Base-by-base conservation (phyloP, 2,329 filamentous ascomycete species). In the Botrytis fragariae region DNA sequence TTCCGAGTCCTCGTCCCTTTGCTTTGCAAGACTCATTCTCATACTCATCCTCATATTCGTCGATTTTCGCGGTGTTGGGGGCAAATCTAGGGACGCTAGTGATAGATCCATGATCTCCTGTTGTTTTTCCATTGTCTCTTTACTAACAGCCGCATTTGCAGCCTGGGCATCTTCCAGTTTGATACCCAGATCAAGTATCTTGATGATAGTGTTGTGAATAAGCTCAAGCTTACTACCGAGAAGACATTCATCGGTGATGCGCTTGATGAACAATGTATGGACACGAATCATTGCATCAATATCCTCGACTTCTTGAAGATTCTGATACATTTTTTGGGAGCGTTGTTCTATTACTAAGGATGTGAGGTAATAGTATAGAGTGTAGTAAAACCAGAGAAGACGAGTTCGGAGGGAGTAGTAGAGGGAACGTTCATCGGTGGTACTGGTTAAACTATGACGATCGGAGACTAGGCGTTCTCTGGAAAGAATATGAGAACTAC, bases 281-380 rank as follows among this genome's bases (percentile, higher is more conserved):
- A 90, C 86, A 1, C 83, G 82, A 39, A 94, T 90, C 93, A 98
- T 97, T 39, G 87, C 87, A 79, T 98, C 94, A 16, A 98, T 89
- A 77, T 95, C 93, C 39, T 87, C 85, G 0, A 93, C 89, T 9
- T 84, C 83, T 22, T 83, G 82, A 69, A 98, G 86, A 0, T 86
- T 84, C 3, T 82, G 80, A 9, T 84, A 83, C 84, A 98, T 87
- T 44, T 85, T 84, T 3, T 82, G 79, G 2, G 86, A 88, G 35
- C 89, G 86, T 0, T 90, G 88, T 0, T 86, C 87, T 0, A 97
- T 85, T 1, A 95, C 92, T 2, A 94, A 86, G 25, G 90, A 91
- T 5, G 90, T 91, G 7, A 97, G 83, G 79, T 97, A 96, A 14
- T 90, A 90, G 78, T 93, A 91, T 1, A 97, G 79, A 0, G 87